Evolutionary conservation across 768 basidiomycete species (phyloP).

Genomic region (Psilocybe subaeruginosa): DNA sequence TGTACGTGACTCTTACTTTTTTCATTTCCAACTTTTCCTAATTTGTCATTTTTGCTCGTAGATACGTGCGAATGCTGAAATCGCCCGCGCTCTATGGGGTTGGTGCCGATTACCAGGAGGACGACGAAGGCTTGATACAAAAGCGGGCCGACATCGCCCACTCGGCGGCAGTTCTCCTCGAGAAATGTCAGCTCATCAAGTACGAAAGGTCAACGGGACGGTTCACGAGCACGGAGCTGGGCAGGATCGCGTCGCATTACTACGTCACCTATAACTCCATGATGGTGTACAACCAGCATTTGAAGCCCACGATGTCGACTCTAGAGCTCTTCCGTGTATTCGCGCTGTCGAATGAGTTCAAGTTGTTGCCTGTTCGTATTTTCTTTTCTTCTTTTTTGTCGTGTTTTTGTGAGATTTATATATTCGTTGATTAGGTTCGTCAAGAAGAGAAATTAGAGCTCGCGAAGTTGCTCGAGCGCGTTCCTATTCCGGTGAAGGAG

Average conservation of each 20-base stretch:
- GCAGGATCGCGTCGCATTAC: slow-evolving; percentile 93
- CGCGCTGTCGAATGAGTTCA: slow-evolving; percentile 95
- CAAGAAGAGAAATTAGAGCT: slow-evolving; percentile 93
- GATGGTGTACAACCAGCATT: slow-evolving; percentile 94
- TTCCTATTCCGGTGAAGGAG: slow-evolving; percentile 98
- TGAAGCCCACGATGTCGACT: slow-evolving; percentile 83
- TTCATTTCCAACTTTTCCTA: slow-evolving; percentile 1
- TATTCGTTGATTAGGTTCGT: slow-evolving; percentile 50
- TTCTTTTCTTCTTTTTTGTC: slow-evolving; percentile 3
- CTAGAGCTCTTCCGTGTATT: slow-evolving; percentile 96
- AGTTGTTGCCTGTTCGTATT: slow-evolving; percentile 71
- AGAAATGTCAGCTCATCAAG: slow-evolving; percentile 93
- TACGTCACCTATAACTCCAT: slow-evolving; percentile 96
- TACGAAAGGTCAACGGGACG: slow-evolving; percentile 88
- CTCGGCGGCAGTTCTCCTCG: slow-evolving; percentile 89
- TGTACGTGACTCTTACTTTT: slow-evolving; percentile 52
- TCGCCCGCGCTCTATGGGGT: slow-evolving; percentile 88
- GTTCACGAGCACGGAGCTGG: slow-evolving; percentile 93
- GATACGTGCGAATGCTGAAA: slow-evolving; percentile 94
- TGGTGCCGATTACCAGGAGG: slow-evolving; percentile 88
- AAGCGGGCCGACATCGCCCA: slow-evolving; percentile 95
- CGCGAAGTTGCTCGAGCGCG: slow-evolving; percentile 86
- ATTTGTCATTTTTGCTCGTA: slow-evolving; percentile 29
- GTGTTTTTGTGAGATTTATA: slow-evolving; percentile 1
- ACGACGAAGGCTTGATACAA: slow-evolving; percentile 80